phyloP scores from a whole-genome alignment of 495 filamentous ascomycete species.

The Podospora didyma region DNA sequence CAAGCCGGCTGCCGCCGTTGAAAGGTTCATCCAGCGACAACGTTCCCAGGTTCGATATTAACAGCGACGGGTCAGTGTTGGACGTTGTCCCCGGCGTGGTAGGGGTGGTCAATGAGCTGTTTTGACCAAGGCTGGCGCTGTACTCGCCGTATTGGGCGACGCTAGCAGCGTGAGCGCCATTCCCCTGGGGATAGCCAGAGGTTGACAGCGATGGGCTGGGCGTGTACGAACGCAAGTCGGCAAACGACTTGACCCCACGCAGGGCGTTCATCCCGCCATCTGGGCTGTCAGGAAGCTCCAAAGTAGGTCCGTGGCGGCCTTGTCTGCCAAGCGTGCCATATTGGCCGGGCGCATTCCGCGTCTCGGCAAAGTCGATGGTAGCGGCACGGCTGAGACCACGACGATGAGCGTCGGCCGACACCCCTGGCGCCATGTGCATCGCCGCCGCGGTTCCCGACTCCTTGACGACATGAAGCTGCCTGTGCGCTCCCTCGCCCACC shows the following conservation, averaged over 20 bases:
- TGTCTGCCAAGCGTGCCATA: constrained; percentile 75
- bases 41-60: constrained; percentile 49
- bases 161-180: constrained; percentile 47
- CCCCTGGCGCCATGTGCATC: constrained; percentile 56
- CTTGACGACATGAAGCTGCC: constrained; percentile 86
- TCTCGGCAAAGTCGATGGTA: constrained; percentile 96
- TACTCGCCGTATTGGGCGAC: constrained; percentile 54
- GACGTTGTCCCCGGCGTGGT: constrained; percentile 55
- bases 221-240: constrained; percentile 89
- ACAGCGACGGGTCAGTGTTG: constrained; percentile 54
- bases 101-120: constrained; percentile 35
- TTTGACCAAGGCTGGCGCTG: constrained; percentile 30
- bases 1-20: constrained; percentile 48
- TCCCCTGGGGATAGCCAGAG: constrained; percentile 39
- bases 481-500: constrained; percentile 76
- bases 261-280: constrained; percentile 52
- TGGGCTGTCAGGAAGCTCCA: constrained; percentile 82
- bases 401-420: constrained; percentile 67
- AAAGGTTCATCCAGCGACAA: constrained; percentile 65
- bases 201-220: constrained; percentile 89
- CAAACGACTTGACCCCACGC: constrained; percentile 94
- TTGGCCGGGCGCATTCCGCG: constrained; percentile 63
- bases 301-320: constrained; percentile 57
- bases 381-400: constrained; percentile 87
- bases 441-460: constrained; percentile 37